These are phyloP conservation scores for Calvatia gigantea DNA, from an alignment of 768 basidiomycete species.

Conservation along the genomic window DNA sequence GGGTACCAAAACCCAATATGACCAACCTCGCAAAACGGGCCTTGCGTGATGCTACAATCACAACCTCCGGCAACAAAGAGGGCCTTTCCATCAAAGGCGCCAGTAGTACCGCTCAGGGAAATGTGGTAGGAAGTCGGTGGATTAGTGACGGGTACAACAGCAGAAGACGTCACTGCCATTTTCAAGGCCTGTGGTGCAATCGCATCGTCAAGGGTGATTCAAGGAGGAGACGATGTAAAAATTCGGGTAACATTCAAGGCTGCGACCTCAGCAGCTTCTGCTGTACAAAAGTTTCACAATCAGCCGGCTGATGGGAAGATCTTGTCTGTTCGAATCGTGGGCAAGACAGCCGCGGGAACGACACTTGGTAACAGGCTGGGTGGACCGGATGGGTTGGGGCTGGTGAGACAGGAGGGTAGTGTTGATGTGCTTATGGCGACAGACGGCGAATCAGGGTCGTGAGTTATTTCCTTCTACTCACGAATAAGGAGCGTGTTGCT, in stretches of 20 bases:
- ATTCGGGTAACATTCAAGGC: slow-evolving; percentile 76
- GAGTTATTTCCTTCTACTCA: slow-evolving; percentile 24
- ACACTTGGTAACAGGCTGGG: slow-evolving; percentile 57
- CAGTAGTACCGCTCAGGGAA: slow-evolving; percentile 46
- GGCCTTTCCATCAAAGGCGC: slow-evolving; percentile 69
- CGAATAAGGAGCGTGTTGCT: neutral
- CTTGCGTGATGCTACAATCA: slow-evolving; percentile 53
- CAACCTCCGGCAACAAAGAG: slow-evolving; percentile 18
- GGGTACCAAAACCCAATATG: slow-evolving; percentile 49
- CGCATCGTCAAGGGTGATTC: slow-evolving; percentile 40
- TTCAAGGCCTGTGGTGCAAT: slow-evolving; percentile 79
- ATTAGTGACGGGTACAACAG: slow-evolving; percentile 70
- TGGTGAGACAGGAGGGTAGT: slow-evolving; percentile 50
- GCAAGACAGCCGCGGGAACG: slow-evolving; percentile 43
- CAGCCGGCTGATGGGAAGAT: slow-evolving; percentile 81
- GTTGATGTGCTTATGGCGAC: slow-evolving; percentile 61
- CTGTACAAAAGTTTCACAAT: slow-evolving; percentile 73
- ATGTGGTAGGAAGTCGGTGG: slow-evolving; percentile 75
- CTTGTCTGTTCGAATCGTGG: slow-evolving; percentile 62
- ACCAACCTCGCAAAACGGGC: slow-evolving; percentile 55
- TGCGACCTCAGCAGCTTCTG: slow-evolving; percentile 55
- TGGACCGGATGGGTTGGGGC: slow-evolving; percentile 46
- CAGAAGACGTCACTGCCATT: slow-evolving; percentile 82
- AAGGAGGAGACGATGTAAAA: slow-evolving; percentile 38
- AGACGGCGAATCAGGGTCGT: slow-evolving; percentile 51